Evolutionary conservation across 345 rosid species (phyloP), one percentile per base, ranked within the genome.

Genomic region (Cardiospermum halicacabum): DNA sequence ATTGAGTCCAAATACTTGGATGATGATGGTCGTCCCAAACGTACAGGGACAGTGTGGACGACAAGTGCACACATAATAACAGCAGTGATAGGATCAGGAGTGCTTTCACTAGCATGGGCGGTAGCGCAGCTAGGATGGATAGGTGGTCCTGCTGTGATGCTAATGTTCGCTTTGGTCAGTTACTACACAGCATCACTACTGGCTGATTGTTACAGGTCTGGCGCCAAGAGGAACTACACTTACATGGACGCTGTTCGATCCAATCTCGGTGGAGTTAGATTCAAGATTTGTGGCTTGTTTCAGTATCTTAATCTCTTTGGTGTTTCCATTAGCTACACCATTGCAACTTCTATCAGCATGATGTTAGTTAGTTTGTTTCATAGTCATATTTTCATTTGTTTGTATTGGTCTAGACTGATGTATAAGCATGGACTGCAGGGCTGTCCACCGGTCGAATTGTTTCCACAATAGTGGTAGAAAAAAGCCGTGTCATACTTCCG

Each of bases 51-150:
- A 3, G 60, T 85, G 1, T 89, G 91, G 88, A 89, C 91, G 0
- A 87, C 93, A 4, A 89, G 86, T 40, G 87, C 93, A 7, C 96
- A 89, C 74, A 77, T 89, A 27, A 87, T 87, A 74, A 85, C 95
- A 0, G 92, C 95, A 3, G 90, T 87, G 56, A 90, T 90, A 0
- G 96, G 95, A 3, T 90, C 92, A 0, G 96, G 96, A 22, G 96
- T 90, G 63, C 76, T 90, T 31, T 82, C 93, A 1, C 67, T 89
- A 22, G 89, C 96, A 0, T 89, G 92, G 92, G 92, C 96, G 3
- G 80, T 81, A 13, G 91, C 88, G 26, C 96, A 90, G 75, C 87
- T 90, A 4, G 96, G 96, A 1, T 90, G 96, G 96, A 48, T 85
- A 30, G 95, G 84, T 42, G 95, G 96, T 19, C 92, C 95, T 30